phyloP scores from a whole-genome alignment of 2,329 filamentous ascomycete genomes.

The Penicillium sp. region DNA sequence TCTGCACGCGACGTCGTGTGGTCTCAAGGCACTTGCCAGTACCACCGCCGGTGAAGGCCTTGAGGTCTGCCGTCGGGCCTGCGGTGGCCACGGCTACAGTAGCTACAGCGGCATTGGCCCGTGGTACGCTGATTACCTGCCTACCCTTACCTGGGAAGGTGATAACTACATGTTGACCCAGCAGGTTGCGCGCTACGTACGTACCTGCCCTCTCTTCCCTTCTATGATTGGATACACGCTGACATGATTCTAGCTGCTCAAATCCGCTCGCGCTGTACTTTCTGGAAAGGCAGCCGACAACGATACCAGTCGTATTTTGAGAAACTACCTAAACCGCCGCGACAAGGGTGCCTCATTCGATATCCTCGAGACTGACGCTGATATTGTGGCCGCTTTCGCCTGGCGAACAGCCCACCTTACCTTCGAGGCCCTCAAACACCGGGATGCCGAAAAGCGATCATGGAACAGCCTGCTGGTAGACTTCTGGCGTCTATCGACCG shows the following conservation, averaged over 20 bases:
- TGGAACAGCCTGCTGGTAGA: conserved; percentile 75
- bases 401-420: conserved; percentile 70
- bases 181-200: conserved; percentile 66
- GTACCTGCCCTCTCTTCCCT: conserved; percentile 18
- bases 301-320: conserved; percentile 62
- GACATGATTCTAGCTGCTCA: conserved; percentile 51
- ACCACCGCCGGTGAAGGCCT: conserved; percentile 68
- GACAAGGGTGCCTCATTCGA: conserved; percentile 70
- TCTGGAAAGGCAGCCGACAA: conserved; percentile 58
- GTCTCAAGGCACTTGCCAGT: conserved; percentile 66
- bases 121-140: conserved; percentile 70
- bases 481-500: conserved; percentile 69
- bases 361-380: conserved; percentile 62
- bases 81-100: conserved; percentile 71
- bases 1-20: conserved; percentile 69
- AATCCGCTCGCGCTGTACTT: conserved; percentile 66
- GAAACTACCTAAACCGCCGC: conserved; percentile 57
- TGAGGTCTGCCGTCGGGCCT: conserved; percentile 67
- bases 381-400: conserved; percentile 67
- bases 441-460: conserved; percentile 66
- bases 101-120: conserved; percentile 69
- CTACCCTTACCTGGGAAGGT: conserved; percentile 66
- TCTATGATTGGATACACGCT: not conserved
- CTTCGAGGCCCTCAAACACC: conserved; percentile 67
- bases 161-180: conserved; percentile 81